Evolutionary conservation across 2,329 filamentous ascomycete species (phyloP).

Genomic region (Penicillium paneum): DNA sequence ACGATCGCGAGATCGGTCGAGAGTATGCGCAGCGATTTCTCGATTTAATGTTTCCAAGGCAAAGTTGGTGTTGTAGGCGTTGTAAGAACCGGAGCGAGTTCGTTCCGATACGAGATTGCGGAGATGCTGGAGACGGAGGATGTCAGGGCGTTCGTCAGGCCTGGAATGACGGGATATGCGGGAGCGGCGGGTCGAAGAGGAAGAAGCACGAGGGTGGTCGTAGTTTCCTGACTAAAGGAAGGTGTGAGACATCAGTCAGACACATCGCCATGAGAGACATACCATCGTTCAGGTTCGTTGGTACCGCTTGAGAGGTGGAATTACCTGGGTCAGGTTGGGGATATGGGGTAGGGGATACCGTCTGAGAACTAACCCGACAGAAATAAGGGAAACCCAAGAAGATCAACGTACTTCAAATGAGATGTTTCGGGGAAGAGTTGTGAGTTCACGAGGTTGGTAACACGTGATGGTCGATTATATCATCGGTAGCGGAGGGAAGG

Average conservation of each 20-base stretch:
- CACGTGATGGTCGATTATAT: constrained; percentile 27
- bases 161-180: constrained; percentile 20
- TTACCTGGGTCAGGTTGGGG: neutral
- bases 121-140: constrained; percentile 35
- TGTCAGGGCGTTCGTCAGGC: constrained; percentile 25
- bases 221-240: constrained; percentile 42
- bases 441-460: neutral
- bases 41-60: constrained; percentile 41
- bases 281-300: constrained; percentile 20
- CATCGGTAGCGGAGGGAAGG: constrained; percentile 12
- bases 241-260: constrained; percentile 7
- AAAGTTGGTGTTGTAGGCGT: constrained; percentile 28
- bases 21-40: constrained; percentile 36
- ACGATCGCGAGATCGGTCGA: constrained; percentile 25
- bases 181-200: constrained; percentile 32
- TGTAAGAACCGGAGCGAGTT: constrained; percentile 28
- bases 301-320: neutral
- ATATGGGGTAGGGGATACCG: neutral
- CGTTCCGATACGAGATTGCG: constrained; percentile 41
- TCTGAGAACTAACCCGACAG: neutral
- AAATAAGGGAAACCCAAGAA: neutral
- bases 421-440: neutral
- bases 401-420: neutral
- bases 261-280: constrained; percentile 15
- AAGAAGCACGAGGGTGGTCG: constrained; percentile 42